These are phyloP conservation scores for Chenopodium formosanum DNA, from an alignment of 148 eudicot species.

Conservation along the genomic window DNA sequence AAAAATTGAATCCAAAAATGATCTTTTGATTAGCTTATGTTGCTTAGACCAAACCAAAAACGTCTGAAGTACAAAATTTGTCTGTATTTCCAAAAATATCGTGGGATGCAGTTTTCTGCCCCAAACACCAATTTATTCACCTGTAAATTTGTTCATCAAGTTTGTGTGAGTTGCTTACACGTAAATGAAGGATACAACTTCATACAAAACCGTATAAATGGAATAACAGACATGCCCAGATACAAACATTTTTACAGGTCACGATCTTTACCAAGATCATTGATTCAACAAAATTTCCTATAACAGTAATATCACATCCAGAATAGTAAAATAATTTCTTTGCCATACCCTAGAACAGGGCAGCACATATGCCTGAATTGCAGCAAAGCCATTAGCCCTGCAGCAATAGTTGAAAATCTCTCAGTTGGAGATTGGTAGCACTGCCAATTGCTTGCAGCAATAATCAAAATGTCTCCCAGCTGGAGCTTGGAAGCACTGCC, in stretches of 20 bases:
- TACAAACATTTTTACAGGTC: not conserved
- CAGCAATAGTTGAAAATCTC: not conserved
- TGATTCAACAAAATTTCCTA: not conserved
- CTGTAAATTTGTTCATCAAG: not conserved
- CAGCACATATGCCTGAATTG: not conserved
- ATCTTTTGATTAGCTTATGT: not conserved
- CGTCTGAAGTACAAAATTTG: not conserved
- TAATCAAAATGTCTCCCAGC: not conserved
- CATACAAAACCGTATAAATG: not conserved
- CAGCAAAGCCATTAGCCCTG: not conserved
- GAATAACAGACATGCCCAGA: not conserved
- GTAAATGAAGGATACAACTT: not conserved
- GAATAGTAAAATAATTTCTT: not conserved
- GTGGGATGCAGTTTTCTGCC: not conserved
- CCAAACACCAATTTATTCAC: not conserved
- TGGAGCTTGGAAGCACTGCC: not conserved
- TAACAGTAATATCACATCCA: not conserved
- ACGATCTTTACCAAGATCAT: not conserved
- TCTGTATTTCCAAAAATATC: not conserved
- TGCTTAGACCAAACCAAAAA: not conserved
- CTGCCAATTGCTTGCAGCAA: not conserved
- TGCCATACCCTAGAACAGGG: not conserved
- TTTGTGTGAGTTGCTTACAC: not conserved
- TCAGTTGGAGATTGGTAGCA: too few relatives aligned
- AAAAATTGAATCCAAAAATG: not conserved